Conservation (phyloP, 2,329 filamentous ascomycete species). For the Pseudogymnoascus sp. region DNA sequence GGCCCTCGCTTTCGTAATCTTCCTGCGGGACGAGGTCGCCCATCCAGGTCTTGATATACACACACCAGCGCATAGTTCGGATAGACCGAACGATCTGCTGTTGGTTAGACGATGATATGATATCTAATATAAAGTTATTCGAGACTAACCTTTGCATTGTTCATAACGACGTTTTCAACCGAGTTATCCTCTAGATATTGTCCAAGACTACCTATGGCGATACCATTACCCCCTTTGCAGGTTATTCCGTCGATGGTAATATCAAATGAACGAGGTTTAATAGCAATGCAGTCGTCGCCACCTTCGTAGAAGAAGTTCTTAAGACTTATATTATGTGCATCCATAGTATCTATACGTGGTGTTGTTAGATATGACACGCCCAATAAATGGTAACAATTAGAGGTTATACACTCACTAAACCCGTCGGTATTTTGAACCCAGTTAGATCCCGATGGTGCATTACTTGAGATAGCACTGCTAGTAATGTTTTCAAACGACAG, state of each 20-base stretch:
- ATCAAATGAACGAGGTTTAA: conserved; percentile 47
- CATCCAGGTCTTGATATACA: conserved; percentile 50
- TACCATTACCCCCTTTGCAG: conserved; percentile 46
- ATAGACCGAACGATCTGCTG: neutral
- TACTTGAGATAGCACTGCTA: too few relatives aligned
- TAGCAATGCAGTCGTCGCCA: conserved; percentile 49
- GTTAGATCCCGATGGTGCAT: too few relatives aligned
- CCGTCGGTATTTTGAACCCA: too few relatives aligned
- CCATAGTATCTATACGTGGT: conserved; percentile 44
- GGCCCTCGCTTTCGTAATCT: conserved; percentile 40
- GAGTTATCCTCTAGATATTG: conserved; percentile 47
- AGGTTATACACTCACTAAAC: neutral
- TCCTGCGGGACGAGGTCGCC: conserved; percentile 38
- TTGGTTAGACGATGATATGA: neutral
- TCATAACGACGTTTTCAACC: conserved; percentile 41
- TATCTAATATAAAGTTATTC: conserved; percentile 26
- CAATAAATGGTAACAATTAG: too few relatives aligned
- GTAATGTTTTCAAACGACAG: too few relatives aligned
- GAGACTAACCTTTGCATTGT: conserved; percentile 37
- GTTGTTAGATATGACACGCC: conserved; percentile 36
- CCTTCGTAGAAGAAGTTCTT: conserved; percentile 46
- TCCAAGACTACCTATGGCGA: conserved; percentile 46
- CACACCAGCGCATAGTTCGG: conserved; percentile 34
- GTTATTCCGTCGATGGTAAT: conserved; percentile 39
- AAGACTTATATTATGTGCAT: conserved; percentile 40